Evolutionary conservation across 768 basidiomycete genomes (phyloP), one percentile per base, ranked within the genome.

Genomic region (Serendipita sp.): DNA sequence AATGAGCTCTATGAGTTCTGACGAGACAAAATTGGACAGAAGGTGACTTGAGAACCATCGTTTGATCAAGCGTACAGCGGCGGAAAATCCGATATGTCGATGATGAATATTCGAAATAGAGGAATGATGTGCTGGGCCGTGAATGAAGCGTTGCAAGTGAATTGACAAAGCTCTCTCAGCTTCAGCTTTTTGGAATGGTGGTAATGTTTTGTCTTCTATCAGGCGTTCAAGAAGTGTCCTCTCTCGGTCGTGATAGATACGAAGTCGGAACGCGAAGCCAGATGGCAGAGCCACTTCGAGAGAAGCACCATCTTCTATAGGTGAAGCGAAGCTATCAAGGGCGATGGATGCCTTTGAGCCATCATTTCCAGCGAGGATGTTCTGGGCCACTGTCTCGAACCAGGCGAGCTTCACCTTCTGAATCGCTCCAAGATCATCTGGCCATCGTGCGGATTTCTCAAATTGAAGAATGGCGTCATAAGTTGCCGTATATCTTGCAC

Each of bases 371-470:
- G 73, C 71, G 80, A 83, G 82, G 53, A 96, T 76, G 0, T 79
- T 77, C 18, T 77, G 75, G 1, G 87, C 91, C 4, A 97, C 78
- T 44, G 83, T 82, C 70, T 92, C 89, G 66, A 97, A 83, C 71
- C 98, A 87, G 0, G 94, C 95, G 1, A 95, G 76, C 72, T 98
- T 98, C 73, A 92, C 86, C 67, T 91, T 91, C 72, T 96, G 95
- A 53, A 97, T 88, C 0, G 93, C 92, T 16, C 78, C 79, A 3
- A 98, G 79, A 67, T 98, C 92, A 70, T 98, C 94, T 0, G 96
- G 95, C 96, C 96, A 99, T 66, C 82, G 82, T 0, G 86, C 84
- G 0, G 92, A 95, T 66, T 86, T 88, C 71, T 98, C 95, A 69
- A 97, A 96, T 72, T 94, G 88, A 36, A 98, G 73, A 27, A 92